Evolutionary conservation across 2,329 filamentous ascomycete genomes (phyloP), one percentile per base, ranked within the genome.

Genomic region (Colletotrichum chrysophilum): DNA sequence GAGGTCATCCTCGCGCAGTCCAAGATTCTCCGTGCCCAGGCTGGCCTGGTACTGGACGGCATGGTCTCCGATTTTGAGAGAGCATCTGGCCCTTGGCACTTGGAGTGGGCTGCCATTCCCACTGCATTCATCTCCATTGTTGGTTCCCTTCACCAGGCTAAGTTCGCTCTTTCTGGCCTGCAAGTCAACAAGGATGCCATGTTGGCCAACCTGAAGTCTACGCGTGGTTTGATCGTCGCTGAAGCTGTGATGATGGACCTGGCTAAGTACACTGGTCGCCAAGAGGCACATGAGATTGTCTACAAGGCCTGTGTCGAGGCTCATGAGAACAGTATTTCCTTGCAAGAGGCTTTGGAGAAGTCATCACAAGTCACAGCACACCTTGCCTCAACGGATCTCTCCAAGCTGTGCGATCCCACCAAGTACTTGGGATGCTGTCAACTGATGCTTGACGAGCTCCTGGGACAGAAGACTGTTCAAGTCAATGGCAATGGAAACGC

Each of bases 231-330:
- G 24, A 91, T 91, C 77, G 89, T 91, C 14, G 89, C 86, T 1
- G 90, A 91, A 81, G 89, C 90, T 3, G 88, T 91, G n/a, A 91
- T 91, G 89, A 91, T 91, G 90, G 87, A 85, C 2, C 83, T 91
- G 66, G 90, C 89, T n/a, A 84, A 86, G 18, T 82, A 87, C 80
- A 82, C 89, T 55, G 89, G 90, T 10, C 83, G 90, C 16, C 88
- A 89, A 74, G 83, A 86, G 21, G 89, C 89, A 3, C 90, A 91
- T 79, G 89, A 91, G 77, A 83, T 90, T 48, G 89, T 91, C 3
- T 91, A 91, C 65, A 86, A 87, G 75, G 89, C 89, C 3, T 92
- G 90, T 78, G 86, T 85, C 75, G 82, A 84, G 76, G 86, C 86
- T 58, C 89, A 89, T 69, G 88, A 90, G 78, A 83, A 81, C 21